These are phyloP conservation scores for Aspergillus hortae DNA, from an alignment of 2,329 filamentous ascomycete genomes.

Conservation along the genomic window DNA sequence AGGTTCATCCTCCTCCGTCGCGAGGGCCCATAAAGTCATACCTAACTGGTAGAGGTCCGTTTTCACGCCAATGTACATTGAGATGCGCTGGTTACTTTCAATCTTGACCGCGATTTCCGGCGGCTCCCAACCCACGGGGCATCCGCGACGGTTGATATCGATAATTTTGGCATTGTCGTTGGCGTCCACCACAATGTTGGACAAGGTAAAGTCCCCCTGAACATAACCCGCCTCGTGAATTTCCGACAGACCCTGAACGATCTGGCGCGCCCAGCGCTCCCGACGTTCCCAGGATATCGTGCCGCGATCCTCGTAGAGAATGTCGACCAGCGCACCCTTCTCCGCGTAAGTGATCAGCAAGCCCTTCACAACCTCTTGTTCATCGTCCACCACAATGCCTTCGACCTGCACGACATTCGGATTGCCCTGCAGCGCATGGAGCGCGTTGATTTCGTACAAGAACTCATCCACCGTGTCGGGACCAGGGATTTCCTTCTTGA, in stretches of 20 bases:
- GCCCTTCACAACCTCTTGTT: slow-evolving; percentile 71
- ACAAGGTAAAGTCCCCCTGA: slow-evolving; percentile 94
- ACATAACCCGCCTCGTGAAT: slow-evolving; percentile 96
- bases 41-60: slow-evolving; percentile 94
- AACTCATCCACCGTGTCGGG: slow-evolving; percentile 96
- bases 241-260: slow-evolving; percentile 81
- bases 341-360: slow-evolving; percentile 85
- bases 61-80: slow-evolving; percentile 98
- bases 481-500: slow-evolving; percentile 97
- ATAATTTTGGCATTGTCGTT: slow-evolving; percentile 90
- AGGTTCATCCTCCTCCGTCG: slow-evolving; percentile 83
- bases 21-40: slow-evolving; percentile 94
- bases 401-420: slow-evolving; percentile 79
- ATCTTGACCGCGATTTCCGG: slow-evolving; percentile 85
- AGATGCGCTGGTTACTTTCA: slow-evolving; percentile 81
- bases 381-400: slow-evolving; percentile 81
- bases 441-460: slow-evolving; percentile 92
- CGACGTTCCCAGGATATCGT: slow-evolving; percentile 66
- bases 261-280: slow-evolving; percentile 86
- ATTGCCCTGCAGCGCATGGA: slow-evolving; percentile 72
- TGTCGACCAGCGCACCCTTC: slow-evolving; percentile 81
- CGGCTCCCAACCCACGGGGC: slow-evolving; percentile 95
- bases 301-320: slow-evolving; percentile 75
- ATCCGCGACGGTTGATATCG: slow-evolving; percentile 96
- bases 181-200: slow-evolving; percentile 90